Evolutionary conservation across 139 green algal genomes (phyloP), one percentile per base, ranked within the genome.

Genomic region (Picochlorum sp.): DNA sequence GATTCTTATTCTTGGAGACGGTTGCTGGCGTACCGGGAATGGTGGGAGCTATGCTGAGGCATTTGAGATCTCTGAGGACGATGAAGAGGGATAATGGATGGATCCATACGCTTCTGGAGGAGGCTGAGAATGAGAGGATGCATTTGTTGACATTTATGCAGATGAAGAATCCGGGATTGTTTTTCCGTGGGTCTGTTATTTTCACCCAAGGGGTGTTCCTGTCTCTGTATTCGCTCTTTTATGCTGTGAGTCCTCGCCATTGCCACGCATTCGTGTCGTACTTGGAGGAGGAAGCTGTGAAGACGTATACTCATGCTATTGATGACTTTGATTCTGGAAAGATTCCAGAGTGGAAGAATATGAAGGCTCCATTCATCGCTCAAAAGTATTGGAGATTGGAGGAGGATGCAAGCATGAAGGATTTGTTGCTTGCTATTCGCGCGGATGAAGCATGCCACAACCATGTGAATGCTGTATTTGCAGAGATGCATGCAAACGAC

Each of bases 81-180:
- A 90, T 97, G 83, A 57, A 79, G 60, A 74, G 83, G 13, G 89
- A 94, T 74, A 55, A 86, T 63, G 88, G 80, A 47, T 87, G 71
- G 81, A 97, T 98, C 75, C 82, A 92, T 80, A 95, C 90, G 0
- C 81, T 98, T 60, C 81, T 98, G 37, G 88, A 96, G 62, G 92
- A 98, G 74, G 89, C 89, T 1, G 91, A 97, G 74, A 98, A 98
- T 66, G 92, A 98, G 58, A 62, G 85, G 64, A 94, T 92, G 87
- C 89, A 96, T 78, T 78, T 96, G 26, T 77, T 98, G 47, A 97
- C 87, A 5, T 98, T 98, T 78, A 63, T 98, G 73, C 45, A 94
- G 71, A 62, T 98, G 16, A 60, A 74, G 5, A 45, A 95, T 59
- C 89, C 90, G 0, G 77, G 80, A 4, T 51, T 67, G 7, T 45